Percentiles rank a stretch among this genome's conserved stretches.
These are phyloP conservation scores for Pascua guehoae DNA, from an alignment of 1,284 basidiomycete species.

Conservation along the genomic window DNA sequence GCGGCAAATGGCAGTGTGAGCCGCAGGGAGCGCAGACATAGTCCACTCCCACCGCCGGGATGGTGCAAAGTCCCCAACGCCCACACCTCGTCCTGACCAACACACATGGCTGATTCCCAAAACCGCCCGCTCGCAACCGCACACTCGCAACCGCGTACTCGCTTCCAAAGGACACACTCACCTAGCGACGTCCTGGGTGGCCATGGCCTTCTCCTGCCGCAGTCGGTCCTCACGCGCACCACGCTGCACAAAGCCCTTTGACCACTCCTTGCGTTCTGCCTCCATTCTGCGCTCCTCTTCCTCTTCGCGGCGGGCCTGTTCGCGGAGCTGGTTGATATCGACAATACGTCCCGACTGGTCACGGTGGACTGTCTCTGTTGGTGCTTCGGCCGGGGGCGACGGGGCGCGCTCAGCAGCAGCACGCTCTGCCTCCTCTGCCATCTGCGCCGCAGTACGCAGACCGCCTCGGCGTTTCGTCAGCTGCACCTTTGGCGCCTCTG, in stretches of 20 bases:
- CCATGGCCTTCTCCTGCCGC: conserved; percentile 65
- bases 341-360: conserved; percentile 84
- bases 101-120: too few relatives aligned
- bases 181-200: conserved; percentile 66
- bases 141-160: too few relatives aligned
- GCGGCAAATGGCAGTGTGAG: too few relatives aligned
- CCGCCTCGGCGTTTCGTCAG: conserved; percentile 60
- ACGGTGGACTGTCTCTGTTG: conserved; percentile 81
- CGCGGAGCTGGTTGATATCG: conserved; percentile 76
- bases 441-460: conserved; percentile 61
- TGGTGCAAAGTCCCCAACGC: too few relatives aligned
- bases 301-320: conserved; percentile 73
- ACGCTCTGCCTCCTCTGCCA: conserved; percentile 55
- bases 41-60: too few relatives aligned
- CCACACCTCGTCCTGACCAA: too few relatives aligned
- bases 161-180: conserved; percentile 24
- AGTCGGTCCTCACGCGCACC: conserved; percentile 66
- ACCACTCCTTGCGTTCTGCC: conserved; percentile 91
- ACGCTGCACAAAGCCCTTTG: conserved; percentile 84
- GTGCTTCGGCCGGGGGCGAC: conserved; percentile 54
- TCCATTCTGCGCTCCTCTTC: conserved; percentile 76
- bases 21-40: too few relatives aligned
- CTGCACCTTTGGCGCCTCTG: conserved; percentile 19
- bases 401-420: conserved; percentile 45
- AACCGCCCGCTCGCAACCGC: background rate